These are phyloP conservation scores for Phytophthora macrochlamydospora DNA, from an alignment of 352 stramenopile genomes.

Conservation along the genomic window DNA sequence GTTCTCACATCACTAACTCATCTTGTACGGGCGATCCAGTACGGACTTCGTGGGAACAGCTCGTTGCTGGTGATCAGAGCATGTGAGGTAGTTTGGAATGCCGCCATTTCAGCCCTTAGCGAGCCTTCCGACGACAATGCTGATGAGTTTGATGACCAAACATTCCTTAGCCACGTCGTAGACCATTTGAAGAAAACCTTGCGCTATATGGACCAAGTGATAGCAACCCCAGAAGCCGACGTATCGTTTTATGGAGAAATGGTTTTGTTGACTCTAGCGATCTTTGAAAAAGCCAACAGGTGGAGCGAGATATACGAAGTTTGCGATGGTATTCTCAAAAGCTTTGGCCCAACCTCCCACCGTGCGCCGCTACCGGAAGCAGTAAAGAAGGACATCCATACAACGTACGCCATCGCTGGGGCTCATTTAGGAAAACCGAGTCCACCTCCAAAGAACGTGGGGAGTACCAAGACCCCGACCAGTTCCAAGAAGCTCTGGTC, in stretches of 20 bases:
- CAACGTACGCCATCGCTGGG: conserved; percentile 52
- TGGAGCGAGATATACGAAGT: conserved; percentile 52
- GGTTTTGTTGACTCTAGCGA: conserved; percentile 52
- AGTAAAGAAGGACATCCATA: conserved; percentile 60
- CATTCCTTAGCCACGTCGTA: conserved; percentile 30
- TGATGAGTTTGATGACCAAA: conserved; percentile 16
- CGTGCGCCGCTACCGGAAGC: conserved; percentile 17
- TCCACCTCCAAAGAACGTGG: conserved; percentile 12
- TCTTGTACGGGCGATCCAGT: conserved; percentile 56
- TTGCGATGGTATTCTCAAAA: conserved; percentile 37
- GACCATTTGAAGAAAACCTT: conserved; percentile 28
- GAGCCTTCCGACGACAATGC: conserved; percentile 16
- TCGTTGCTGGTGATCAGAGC: conserved; percentile 46
- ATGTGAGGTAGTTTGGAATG: conserved; percentile 84
- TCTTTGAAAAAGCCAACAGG: conserved; percentile 53
- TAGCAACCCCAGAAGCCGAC: conserved; percentile 4
- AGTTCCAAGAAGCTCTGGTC: conserved; percentile 46
- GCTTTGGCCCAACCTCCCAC: conserved; percentile 19
- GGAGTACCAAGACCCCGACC: conserved; percentile 33
- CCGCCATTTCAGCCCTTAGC: conserved; percentile 42
- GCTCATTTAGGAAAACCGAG: conserved; percentile 58
- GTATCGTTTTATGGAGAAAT: conserved; percentile 55
- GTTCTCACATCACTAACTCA: conserved; percentile 58
- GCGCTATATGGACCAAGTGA: conserved; percentile 28
- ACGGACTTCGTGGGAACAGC: conserved; percentile 26